Evolutionary conservation across 2,329 filamentous ascomycete genomes (phyloP).

Genomic region (Beauveria varroae): DNA sequence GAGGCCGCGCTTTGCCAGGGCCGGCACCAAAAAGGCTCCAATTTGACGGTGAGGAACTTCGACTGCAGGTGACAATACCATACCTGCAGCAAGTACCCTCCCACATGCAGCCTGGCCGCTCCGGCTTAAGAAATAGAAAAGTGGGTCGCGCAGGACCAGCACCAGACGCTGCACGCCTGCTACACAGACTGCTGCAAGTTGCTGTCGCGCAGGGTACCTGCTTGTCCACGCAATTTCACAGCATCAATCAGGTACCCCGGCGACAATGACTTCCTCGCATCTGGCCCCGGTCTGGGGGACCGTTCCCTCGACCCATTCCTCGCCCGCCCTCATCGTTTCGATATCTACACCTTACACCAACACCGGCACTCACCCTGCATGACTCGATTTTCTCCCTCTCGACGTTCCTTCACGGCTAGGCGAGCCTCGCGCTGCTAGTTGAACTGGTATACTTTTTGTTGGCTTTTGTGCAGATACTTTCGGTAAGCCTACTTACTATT

Average conservation of each 20-base stretch:
- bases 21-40: background rate
- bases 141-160: background rate
- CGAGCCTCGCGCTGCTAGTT: background rate
- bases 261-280: conserved; percentile 11
- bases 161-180: background rate
- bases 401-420: conserved; percentile 6
- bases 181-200: background rate
- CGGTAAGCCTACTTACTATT: background rate
- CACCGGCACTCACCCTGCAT: conserved; percentile 13
- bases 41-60: background rate
- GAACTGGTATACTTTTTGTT: background rate
- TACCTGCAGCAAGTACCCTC: background rate
- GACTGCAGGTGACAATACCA: background rate
- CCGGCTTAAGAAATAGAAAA: conserved; percentile 1
- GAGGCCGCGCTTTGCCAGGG: background rate
- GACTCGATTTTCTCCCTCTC: conserved; percentile 8
- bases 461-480: background rate
- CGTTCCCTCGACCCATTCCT: conserved; percentile 20
- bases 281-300: conserved; percentile 15
- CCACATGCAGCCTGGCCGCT: background rate
- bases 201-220: background rate
- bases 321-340: conserved; percentile 17
- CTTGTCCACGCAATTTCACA: background rate
- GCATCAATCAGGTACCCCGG: background rate
- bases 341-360: conserved; percentile 18